Conservation (phyloP, 169 alveolate genomes). For the Cryptosporidium viatorum region DNA sequence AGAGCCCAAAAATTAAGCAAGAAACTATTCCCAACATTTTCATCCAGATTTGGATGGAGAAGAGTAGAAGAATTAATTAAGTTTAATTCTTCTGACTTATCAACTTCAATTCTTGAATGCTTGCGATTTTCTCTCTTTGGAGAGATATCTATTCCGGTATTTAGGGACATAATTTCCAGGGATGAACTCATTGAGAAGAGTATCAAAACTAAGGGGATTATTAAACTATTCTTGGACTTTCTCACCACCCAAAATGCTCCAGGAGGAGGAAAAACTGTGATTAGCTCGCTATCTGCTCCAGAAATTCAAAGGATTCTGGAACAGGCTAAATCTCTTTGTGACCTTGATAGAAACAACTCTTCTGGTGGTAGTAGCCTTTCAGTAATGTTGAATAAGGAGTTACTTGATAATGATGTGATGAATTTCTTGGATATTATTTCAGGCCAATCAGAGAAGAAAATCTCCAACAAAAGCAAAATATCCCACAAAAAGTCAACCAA, state of each 20-base stretch:
- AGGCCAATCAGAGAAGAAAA: constrained; percentile 1
- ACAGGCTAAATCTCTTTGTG: constrained; percentile 15
- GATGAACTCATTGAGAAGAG: constrained; percentile 29
- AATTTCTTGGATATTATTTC: constrained; percentile 51
- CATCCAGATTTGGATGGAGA: constrained; percentile 36
- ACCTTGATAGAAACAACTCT: not conserved
- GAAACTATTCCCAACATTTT: constrained; percentile 15
- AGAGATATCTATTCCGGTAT: constrained; percentile 8
- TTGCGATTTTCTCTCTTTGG: constrained; percentile 62
- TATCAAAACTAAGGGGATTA: constrained; percentile 9
- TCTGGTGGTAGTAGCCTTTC: not conserved
- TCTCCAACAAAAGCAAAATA: not conserved
- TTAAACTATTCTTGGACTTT: constrained; percentile 14
- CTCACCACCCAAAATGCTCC: constrained; percentile 59
- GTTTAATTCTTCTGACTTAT: constrained; percentile 14
- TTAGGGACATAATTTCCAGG: constrained; percentile 35
- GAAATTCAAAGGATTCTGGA: constrained; percentile 51
- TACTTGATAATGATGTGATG: constrained; percentile 22
- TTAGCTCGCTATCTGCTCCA: not conserved
- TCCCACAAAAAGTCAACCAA: not conserved
- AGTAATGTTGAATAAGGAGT: not conserved
- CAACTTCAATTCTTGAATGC: constrained; percentile 47
- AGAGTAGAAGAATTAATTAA: constrained; percentile 31
- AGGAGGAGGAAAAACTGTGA: constrained; percentile 51
- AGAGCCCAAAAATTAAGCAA: constrained; percentile 16